Evolutionary conservation across 257 asterid genomes (phyloP), one percentile per base, ranked within the genome.

Genomic region (Henckelia pumila): DNA sequence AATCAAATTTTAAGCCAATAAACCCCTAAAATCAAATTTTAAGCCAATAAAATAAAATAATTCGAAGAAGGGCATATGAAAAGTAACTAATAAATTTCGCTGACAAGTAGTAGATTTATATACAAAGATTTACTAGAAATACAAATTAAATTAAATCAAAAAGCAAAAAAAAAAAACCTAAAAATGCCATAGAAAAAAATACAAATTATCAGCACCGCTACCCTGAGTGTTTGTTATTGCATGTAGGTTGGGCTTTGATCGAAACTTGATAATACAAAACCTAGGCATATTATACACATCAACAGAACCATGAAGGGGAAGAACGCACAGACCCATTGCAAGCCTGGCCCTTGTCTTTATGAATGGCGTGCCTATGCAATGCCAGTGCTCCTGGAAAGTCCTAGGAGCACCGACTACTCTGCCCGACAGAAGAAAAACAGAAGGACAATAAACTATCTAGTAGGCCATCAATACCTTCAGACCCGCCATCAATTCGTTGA

Each of bases 401-500:
- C 40, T 17, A 37, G 47, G 16, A 3, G 47, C 47, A 37, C 47
- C 11, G 47, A 47, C 55, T 16, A 47, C 21, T 47, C 55, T 17
- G 55, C 55, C 55, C 5, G 19, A 14, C 20, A 70, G 71, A 61
- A 67, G 68, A 55, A 64, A 28, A 59, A 75, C 17, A n/a, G 64
- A 66, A 25, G 35, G n/a, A 64, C 55, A 65, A 37, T 23, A 73
- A 74, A 44, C 32, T 33, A 56, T 26, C 65, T 56, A 61, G 57
- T 25, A 67, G 66, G 8, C 55, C 56, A 30, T 63, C 59, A 24
- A 65, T 89, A 92, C 98, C 98, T 89, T 78, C 69, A 89, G 82
- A 64, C 94, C 96, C 2, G 92, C 88, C 11, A 86, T 85, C 82
- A 92, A 66, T 75, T 92, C 97, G 56, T 92, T 92, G 69, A 92